Evolutionary conservation across 1,139 yeast species (phyloP).

Genomic region (Groenewaldozyma auringiensis): DNA sequence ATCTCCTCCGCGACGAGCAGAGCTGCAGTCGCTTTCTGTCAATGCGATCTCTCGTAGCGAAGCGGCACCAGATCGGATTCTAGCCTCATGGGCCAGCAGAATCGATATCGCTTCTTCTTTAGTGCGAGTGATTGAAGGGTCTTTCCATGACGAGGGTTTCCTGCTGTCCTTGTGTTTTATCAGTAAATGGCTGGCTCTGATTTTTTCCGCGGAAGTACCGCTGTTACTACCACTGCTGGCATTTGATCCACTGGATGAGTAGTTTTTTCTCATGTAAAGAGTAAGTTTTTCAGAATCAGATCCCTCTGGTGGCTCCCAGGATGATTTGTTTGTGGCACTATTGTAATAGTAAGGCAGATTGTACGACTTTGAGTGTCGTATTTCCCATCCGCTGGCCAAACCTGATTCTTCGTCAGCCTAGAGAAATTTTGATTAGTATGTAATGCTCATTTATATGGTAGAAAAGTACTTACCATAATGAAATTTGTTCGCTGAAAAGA

Average conservation of each 20-base stretch:
- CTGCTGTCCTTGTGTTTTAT: constrained; percentile 78
- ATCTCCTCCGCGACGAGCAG: constrained; percentile 86
- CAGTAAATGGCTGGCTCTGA: constrained; percentile 67
- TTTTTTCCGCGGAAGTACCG: constrained; percentile 35
- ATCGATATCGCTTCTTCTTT: constrained; percentile 78
- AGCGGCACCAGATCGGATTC: constrained; percentile 62
- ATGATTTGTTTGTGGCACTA: constrained; percentile 60
- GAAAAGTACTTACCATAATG: no score
- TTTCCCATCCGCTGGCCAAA: constrained; percentile 78
- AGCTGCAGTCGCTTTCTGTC: constrained; percentile 82
- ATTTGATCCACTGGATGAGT: constrained; percentile 18
- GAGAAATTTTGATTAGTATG: no score
- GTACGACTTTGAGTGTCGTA: constrained; percentile 71
- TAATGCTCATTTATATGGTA: no score
- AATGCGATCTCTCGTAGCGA: constrained; percentile 65
- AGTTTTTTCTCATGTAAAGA: constrained; percentile 42
- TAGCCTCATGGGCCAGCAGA: constrained; percentile 49
- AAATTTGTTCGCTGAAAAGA: no score
- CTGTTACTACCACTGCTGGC: constrained; percentile 36
- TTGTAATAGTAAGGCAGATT: constrained; percentile 77
- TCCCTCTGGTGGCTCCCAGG: constrained; percentile 90
- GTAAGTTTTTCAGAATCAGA: constrained; percentile 58
- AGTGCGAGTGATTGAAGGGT: constrained; percentile 61
- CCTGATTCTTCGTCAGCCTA: constrained; percentile 44
- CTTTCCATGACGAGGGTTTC: constrained; percentile 89